Evolutionary conservation across 2,329 filamentous ascomycete genomes (phyloP).

Genomic region (Aspergillus alliaceus): DNA sequence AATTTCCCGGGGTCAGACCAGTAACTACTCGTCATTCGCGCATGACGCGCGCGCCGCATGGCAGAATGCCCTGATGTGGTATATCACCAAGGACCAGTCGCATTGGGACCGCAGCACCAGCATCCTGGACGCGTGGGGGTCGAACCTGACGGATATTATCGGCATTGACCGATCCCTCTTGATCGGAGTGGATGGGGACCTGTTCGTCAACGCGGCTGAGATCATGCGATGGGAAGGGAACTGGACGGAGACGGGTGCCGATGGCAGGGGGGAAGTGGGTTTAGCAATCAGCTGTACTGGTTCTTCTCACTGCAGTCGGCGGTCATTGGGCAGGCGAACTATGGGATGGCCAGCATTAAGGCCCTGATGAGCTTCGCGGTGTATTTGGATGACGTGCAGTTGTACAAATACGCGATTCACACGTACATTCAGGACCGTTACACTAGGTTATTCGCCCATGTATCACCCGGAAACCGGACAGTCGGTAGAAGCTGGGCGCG

Average conservation of each 20-base stretch:
- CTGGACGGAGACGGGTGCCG: constrained; percentile 38
- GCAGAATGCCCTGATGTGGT: constrained; percentile 47
- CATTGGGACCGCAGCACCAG: constrained; percentile 36
- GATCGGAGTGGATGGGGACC: constrained; percentile 40
- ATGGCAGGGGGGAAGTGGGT: constrained; percentile 38
- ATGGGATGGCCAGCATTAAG: constrained; percentile 44
- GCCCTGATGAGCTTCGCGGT: constrained; percentile 42
- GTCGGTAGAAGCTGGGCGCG: constrained; percentile 37
- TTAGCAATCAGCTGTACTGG: constrained; percentile 44
- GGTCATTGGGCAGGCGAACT: constrained; percentile 45
- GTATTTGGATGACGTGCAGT: constrained; percentile 42
- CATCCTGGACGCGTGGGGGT: constrained; percentile 36
- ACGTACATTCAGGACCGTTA: constrained; percentile 39
- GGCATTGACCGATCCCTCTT: constrained; percentile 33
- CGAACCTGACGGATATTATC: constrained; percentile 15
- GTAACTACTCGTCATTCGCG: constrained; percentile 40
- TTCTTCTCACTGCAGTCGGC: constrained; percentile 41
- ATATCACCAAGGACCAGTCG: constrained; percentile 38
- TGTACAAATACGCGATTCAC: constrained; percentile 45
- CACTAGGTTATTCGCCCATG: constrained; percentile 31
- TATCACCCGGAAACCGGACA: constrained; percentile 37
- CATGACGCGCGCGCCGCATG: constrained; percentile 40
- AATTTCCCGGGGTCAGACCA: constrained; percentile 27
- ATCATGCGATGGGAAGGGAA: constrained; percentile 47
- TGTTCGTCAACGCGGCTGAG: constrained; percentile 46